Conservation (phyloP, 345 rosid species). For the Corchorus olitorius region DNA sequence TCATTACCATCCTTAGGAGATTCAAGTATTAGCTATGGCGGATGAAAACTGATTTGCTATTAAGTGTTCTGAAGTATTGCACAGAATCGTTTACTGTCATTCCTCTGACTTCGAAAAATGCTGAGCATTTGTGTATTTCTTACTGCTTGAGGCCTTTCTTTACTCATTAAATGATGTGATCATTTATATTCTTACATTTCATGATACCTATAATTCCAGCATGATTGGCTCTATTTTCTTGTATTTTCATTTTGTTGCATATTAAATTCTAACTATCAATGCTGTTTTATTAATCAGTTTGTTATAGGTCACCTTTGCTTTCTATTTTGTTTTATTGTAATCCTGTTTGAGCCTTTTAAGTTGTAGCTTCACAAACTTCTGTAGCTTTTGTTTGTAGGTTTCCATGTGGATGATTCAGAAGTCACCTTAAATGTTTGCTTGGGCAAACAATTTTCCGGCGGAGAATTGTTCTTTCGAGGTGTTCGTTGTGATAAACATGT, state of each 20-base stretch:
- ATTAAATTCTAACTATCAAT: not conserved
- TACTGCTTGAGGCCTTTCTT: not conserved
- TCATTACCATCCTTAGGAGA: conserved; percentile 6
- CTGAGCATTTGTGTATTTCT: not conserved
- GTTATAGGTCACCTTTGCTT: not conserved
- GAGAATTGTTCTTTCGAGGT: conserved; percentile 87
- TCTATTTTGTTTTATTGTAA: not conserved
- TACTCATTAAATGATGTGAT: not conserved
- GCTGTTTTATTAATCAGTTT: not conserved
- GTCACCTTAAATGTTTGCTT: conserved; percentile 88
- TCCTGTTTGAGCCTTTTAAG: conserved; percentile 2
- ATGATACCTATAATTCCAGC: not conserved
- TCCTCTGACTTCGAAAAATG: not conserved
- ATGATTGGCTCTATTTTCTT: not conserved
- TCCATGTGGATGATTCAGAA: conserved; percentile 98
- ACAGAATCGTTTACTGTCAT: not conserved
- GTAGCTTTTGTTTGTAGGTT: conserved; percentile 53
- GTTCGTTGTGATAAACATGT: conserved; percentile 86
- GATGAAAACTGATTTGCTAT: conserved; percentile 1
- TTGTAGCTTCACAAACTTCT: conserved; percentile 19
- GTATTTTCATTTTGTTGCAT: not conserved
- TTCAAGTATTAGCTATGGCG: not conserved
- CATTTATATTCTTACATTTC: not conserved
- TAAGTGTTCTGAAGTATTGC: not conserved
- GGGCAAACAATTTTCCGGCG: conserved; percentile 92